Conservation (phyloP, 495 filamentous ascomycete genomes). For the Aspergillus haitiensis region DNA sequence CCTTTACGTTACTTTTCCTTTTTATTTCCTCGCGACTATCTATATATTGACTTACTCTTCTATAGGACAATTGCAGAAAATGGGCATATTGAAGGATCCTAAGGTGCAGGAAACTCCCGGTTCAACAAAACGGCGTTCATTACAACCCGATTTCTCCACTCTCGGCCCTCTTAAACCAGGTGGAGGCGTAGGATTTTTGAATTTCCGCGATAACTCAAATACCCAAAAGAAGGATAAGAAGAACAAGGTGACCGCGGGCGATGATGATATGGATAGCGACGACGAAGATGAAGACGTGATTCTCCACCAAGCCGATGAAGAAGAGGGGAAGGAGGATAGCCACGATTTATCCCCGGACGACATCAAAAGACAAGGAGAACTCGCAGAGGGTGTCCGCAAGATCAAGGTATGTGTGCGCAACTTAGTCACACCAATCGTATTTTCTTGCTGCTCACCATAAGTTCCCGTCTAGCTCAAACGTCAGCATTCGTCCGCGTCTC, state of each 20-base stretch:
- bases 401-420: slow-evolving; percentile 70
- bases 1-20: neutral
- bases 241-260: slow-evolving; percentile 49
- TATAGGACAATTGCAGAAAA: slow-evolving; percentile 86
- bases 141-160: slow-evolving; percentile 76
- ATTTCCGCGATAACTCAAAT: slow-evolving; percentile 75
- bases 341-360: slow-evolving; percentile 70
- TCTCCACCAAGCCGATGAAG: slow-evolving; percentile 65
- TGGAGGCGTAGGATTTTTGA: slow-evolving; percentile 84
- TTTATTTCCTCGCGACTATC: neutral
- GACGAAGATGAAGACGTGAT: slow-evolving; percentile 61
- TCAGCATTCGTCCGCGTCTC: slow-evolving; percentile 81
- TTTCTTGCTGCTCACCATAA: slow-evolving; percentile 16
- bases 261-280: slow-evolving; percentile 73
- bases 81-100: slow-evolving; percentile 73
- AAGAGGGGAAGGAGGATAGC: slow-evolving; percentile 69
- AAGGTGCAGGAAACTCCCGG: slow-evolving; percentile 59
- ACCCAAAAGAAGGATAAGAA: slow-evolving; percentile 52
- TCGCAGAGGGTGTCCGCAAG: slow-evolving; percentile 86
- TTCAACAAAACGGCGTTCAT: slow-evolving; percentile 67
- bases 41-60: slow-evolving; percentile 24
- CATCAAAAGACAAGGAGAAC: slow-evolving; percentile 75
- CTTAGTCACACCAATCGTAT: neutral
- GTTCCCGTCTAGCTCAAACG: slow-evolving; percentile 74
- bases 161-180: slow-evolving; percentile 80